A percentile compares a stretch with the other conserved stretches of the same genome.
phyloP scores from a whole-genome alignment of 352 stramenopile species.

The Phytopythium sindhum region DNA sequence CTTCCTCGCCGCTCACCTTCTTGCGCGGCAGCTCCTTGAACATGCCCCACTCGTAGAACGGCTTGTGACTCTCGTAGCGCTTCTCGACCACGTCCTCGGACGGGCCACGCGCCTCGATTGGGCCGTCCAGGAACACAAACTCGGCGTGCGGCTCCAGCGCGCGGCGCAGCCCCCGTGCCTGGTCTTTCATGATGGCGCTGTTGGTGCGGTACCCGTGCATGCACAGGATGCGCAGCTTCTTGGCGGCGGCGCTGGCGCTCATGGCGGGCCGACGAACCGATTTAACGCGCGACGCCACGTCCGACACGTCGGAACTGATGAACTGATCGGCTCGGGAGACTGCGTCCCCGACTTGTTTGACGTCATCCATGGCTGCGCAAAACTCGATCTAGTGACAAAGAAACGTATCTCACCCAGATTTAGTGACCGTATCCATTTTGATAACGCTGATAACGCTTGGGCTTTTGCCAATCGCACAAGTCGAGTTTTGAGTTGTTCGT shows the following conservation, averaged over 20 bases:
- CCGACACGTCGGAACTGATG: not conserved
- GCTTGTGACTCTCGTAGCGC: conserved; percentile 35
- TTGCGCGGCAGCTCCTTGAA: conserved; percentile 27
- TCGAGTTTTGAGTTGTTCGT: too few relatives aligned
- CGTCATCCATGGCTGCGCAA: conserved; percentile 13
- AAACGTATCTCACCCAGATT: not conserved
- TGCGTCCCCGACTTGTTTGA: conserved; percentile 13
- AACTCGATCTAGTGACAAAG: not conserved
- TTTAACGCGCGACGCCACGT: too few relatives aligned
- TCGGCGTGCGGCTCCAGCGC: conserved; percentile 41
- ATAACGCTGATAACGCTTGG: not conserved
- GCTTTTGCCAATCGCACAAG: too few relatives aligned
- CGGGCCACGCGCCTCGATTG: conserved; percentile 34
- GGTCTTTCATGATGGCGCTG: conserved; percentile 42
- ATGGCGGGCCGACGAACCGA: conserved; percentile 1
- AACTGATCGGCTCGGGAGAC: not conserved
- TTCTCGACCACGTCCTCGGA: conserved; percentile 47
- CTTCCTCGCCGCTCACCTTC: conserved; percentile 16
- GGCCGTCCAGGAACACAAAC: conserved; percentile 56
- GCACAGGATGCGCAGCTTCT: conserved; percentile 50
- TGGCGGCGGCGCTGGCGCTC: conserved; percentile 6
- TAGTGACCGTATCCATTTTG: conserved; percentile 4
- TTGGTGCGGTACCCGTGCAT: conserved; percentile 69
- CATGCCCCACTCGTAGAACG: conserved; percentile 48
- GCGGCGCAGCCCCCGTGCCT: conserved; percentile 38